A percentile compares a stretch with the other conserved stretches of the same genome.
Conservation (phyloP, 805 yeast genomes). For the Schwanniomyces occidentalis region DNA sequence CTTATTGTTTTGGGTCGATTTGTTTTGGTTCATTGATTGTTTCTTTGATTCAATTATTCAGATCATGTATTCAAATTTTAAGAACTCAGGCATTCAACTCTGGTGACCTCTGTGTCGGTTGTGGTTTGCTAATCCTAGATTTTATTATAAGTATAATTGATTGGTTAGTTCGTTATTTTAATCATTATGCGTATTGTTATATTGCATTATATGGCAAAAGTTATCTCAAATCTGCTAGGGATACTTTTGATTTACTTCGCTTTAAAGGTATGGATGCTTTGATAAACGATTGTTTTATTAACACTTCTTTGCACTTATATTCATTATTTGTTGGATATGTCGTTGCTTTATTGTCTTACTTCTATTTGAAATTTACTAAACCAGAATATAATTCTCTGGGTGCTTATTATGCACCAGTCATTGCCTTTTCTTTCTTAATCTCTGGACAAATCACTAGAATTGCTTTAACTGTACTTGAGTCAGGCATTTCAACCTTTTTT, state of each 20-base stretch:
- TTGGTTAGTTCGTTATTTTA: conserved; percentile 82
- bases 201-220: conserved; percentile 84
- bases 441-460: conserved; percentile 75
- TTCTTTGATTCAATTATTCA: conserved; percentile 66
- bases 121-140: conserved; percentile 55
- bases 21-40: conserved; percentile 82
- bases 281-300: conserved; percentile 79
- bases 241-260: conserved; percentile 76
- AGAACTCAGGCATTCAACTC: conserved; percentile 53
- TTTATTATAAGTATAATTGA: conserved; percentile 64
- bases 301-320: conserved; percentile 76
- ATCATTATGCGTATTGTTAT: conserved; percentile 86
- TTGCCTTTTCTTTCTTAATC: conserved; percentile 72
- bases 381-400: conserved; percentile 67
- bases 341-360: conserved; percentile 59
- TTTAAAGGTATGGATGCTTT: conserved; percentile 83
- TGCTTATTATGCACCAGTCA: conserved; percentile 64
- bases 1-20: conserved; percentile 87
- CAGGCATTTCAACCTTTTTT: conserved; percentile 82
- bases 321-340: conserved; percentile 66
- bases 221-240: conserved; percentile 74
- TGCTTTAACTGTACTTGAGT: conserved; percentile 70
- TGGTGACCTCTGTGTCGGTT: conserved; percentile 53
- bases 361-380: conserved; percentile 65
- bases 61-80: conserved; percentile 52